These are phyloP conservation scores for Fusarium circinatum DNA, from an alignment of 2,329 filamentous ascomycete species.

Conservation along the genomic window DNA sequence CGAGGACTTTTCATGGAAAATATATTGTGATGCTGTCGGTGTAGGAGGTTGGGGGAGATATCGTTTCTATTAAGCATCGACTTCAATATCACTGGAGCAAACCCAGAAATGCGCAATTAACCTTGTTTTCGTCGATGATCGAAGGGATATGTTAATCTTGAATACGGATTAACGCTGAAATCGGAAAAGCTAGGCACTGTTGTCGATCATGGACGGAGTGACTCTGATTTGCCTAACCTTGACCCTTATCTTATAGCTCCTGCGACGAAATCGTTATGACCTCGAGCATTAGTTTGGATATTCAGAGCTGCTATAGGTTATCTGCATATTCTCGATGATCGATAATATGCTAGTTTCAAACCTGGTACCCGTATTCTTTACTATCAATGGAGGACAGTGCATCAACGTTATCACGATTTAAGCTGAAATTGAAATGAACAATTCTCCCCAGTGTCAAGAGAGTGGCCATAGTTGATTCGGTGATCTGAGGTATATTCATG, in stretches of 20 bases:
- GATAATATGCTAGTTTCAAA: rapidly evolving
- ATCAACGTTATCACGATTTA: neutral
- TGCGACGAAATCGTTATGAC: rapidly evolving
- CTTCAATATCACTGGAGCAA: neutral
- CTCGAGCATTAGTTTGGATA: rapidly evolving
- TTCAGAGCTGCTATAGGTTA: rapidly evolving
- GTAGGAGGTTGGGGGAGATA: rapidly evolving
- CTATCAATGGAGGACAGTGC: neutral
- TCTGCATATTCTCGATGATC: rapidly evolving
- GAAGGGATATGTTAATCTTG: rapidly evolving
- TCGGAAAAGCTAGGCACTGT: rapidly evolving
- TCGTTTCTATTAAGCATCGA: rapidly evolving
- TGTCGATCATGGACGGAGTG: neutral
- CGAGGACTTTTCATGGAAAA: rapidly evolving
- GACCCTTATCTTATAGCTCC: too few species aligned
- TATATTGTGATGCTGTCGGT: rapidly evolving
- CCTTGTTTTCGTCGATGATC: neutral
- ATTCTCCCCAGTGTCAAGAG: too few species aligned
- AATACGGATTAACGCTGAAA: neutral
- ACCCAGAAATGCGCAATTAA: too few species aligned
- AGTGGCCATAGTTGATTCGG: too few species aligned
- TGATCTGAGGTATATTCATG: too few species aligned
- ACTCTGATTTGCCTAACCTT: neutral
- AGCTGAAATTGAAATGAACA: too few species aligned
- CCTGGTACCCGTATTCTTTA: too few species aligned